phyloP scores from a whole-genome alignment of 495 filamentous ascomycete species.

The Hypomontagnella monticulosa region DNA sequence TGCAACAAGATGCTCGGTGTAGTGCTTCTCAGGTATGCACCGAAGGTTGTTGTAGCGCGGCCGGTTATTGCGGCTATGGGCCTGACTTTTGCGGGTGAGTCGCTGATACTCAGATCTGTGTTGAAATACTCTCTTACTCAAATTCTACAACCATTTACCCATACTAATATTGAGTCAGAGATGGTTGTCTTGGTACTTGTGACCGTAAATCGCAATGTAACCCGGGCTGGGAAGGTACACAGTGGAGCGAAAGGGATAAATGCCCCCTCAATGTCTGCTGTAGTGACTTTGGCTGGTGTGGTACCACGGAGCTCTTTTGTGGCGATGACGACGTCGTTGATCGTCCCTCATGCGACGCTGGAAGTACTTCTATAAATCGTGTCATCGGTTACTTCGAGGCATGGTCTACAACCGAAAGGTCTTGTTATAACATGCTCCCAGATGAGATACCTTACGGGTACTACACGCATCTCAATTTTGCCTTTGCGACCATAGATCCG shows the following conservation, averaged over 20 bases:
- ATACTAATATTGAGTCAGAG: too few species aligned
- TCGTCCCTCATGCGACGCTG: background rate
- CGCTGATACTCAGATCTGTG: too few species aligned
- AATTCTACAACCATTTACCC: too few species aligned
- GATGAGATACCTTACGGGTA: constrained; percentile 12
- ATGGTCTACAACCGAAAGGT: constrained; percentile 13
- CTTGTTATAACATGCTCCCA: background rate
- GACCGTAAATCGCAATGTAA: background rate
- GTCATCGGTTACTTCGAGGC: background rate
- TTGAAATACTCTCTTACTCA: too few species aligned
- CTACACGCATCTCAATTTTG: constrained; percentile 43
- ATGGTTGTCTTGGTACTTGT: background rate
- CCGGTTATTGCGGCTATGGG: too few species aligned
- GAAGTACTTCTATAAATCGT: background rate
- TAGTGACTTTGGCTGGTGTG: background rate
- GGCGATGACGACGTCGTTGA: background rate
- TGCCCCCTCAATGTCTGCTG: constrained; percentile 16
- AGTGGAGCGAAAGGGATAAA: background rate
- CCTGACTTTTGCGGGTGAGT: too few species aligned
- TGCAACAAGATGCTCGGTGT: too few species aligned
- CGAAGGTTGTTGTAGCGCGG: too few species aligned
- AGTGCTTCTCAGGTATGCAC: too few species aligned
- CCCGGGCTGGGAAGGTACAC: background rate
- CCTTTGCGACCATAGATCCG: constrained; percentile 42
- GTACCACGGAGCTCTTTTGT: background rate